These are phyloP conservation scores for Metschnikowia chrysomelidarum DNA, from an alignment of 805 yeast genomes.

Conservation along the genomic window DNA sequence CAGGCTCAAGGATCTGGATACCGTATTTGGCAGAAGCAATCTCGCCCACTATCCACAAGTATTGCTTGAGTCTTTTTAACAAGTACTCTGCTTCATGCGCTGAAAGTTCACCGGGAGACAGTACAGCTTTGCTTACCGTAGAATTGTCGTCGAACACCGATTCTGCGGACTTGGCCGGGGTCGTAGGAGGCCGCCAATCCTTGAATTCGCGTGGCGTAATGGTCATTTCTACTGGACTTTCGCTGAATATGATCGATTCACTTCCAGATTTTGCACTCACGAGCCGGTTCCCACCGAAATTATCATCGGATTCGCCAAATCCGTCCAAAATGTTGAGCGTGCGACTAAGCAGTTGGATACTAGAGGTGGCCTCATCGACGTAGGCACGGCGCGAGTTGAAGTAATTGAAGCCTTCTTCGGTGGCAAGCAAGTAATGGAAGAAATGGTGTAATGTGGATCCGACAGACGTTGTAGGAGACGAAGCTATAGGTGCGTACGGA, in stretches of 20 bases:
- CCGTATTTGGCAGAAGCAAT: constrained; percentile 75
- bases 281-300: not conserved
- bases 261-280: not conserved
- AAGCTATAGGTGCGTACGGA: constrained; percentile 22
- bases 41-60: constrained; percentile 85
- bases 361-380: constrained; percentile 34
- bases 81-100: constrained; percentile 15
- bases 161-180: constrained; percentile 7
- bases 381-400: constrained; percentile 43
- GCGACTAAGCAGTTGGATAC: constrained; percentile 11
- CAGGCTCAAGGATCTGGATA: constrained; percentile 42
- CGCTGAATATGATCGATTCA: constrained; percentile 2
- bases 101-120: constrained; percentile 2
- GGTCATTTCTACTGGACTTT: constrained; percentile 8
- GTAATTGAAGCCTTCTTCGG: constrained; percentile 73
- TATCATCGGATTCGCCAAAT: constrained; percentile 1
- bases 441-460: constrained; percentile 47
- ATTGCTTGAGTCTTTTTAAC: constrained; percentile 55
- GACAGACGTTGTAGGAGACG: not conserved
- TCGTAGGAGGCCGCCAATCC: constrained; percentile 6
- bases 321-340: constrained; percentile 13
- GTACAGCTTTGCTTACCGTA: constrained; percentile 1
- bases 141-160: constrained; percentile 6
- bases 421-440: constrained; percentile 74
- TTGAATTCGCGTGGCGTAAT: constrained; percentile 4